phyloP scores from a whole-genome alignment of 2,329 filamentous ascomycete species.

The Colletotrichum nymphaeae region DNA sequence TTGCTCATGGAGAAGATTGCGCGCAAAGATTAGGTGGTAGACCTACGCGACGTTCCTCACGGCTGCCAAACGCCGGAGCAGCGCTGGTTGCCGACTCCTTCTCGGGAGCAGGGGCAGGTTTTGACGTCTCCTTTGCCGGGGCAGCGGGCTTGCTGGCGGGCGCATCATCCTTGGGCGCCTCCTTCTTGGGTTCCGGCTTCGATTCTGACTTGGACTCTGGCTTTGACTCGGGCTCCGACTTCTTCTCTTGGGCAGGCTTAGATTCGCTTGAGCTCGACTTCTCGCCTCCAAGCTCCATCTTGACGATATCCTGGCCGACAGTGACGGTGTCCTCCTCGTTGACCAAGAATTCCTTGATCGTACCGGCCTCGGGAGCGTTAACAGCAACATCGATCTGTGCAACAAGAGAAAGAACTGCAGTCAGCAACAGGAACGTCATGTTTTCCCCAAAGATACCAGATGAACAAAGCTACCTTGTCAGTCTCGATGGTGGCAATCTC shows the following conservation, averaged over 20 bases:
- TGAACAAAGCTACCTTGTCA: conserved; percentile 79
- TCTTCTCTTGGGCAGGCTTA: conserved; percentile 24
- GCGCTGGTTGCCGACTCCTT: conserved; percentile 41
- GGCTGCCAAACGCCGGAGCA: conserved; percentile 70
- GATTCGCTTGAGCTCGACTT: conserved; percentile 44
- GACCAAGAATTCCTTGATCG: conserved; percentile 90
- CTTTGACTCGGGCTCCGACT: conserved; percentile 30
- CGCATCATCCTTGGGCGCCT: conserved; percentile 51
- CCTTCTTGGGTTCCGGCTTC: conserved; percentile 54
- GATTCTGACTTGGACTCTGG: conserved; percentile 46
- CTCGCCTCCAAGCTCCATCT: conserved; percentile 77
- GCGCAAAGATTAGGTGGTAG: neutral
- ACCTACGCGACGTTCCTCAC: conserved; percentile 89
- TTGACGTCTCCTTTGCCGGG: conserved; percentile 37
- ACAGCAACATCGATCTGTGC: conserved; percentile 92
- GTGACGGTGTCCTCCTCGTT: conserved; percentile 95
- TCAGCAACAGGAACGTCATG: neutral
- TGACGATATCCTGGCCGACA: conserved; percentile 91
- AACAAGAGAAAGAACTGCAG: neutral
- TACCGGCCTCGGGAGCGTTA: conserved; percentile 91
- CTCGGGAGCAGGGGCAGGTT: conserved; percentile 38
- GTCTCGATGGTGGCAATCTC: conserved; percentile 99
- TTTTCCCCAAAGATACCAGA: neutral
- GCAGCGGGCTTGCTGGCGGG: conserved; percentile 35
- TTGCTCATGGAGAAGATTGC: neutral